Evolutionary conservation across 2,329 filamentous ascomycete species (phyloP).

Genomic region (Chaetomium sp.): DNA sequence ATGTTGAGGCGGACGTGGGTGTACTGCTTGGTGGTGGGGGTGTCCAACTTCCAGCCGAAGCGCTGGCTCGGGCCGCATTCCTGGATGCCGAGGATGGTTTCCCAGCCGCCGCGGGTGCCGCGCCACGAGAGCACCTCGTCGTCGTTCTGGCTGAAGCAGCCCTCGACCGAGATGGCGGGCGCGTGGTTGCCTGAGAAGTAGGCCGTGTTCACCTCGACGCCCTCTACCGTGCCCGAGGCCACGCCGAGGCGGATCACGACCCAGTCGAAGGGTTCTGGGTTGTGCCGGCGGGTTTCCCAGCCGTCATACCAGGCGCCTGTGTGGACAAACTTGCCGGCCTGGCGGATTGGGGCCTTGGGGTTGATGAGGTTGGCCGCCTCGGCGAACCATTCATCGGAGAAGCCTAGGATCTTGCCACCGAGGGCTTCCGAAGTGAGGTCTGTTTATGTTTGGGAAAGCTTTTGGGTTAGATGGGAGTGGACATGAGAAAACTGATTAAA

Average conservation of each 20-base stretch:
- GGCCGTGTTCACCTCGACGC: slow-evolving; percentile 73
- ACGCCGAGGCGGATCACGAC: slow-evolving; percentile 61
- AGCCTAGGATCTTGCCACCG: slow-evolving; percentile 58
- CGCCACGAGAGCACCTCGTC: slow-evolving; percentile 58
- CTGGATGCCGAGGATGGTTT: slow-evolving; percentile 61
- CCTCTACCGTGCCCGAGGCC: slow-evolving; percentile 63
- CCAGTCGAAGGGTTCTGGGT: slow-evolving; percentile 58
- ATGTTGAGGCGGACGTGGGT: slow-evolving; percentile 77
- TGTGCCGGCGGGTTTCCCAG: slow-evolving; percentile 64
- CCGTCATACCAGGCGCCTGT: slow-evolving; percentile 66
- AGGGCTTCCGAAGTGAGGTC: slow-evolving; percentile 56
- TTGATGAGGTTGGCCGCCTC: slow-evolving; percentile 59
- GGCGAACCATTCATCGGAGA: slow-evolving; percentile 64
- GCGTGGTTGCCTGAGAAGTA: slow-evolving; percentile 81
- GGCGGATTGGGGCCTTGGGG: slow-evolving; percentile 55
- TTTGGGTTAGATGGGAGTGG: no score
- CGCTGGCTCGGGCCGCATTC: slow-evolving; percentile 68
- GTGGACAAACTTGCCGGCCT: slow-evolving; percentile 62
- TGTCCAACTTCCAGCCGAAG: slow-evolving; percentile 63
- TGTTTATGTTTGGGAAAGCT: slow-evolving; percentile 23
- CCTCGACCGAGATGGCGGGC: slow-evolving; percentile 71
- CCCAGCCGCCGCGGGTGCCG: slow-evolving; percentile 57
- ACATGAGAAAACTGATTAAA: not conserved
- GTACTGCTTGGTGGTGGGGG: slow-evolving; percentile 58
- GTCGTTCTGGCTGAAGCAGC: slow-evolving; percentile 60